Evolutionary conservation across 345 rosid genomes (phyloP).

Genomic region (Mercurialis annua): DNA sequence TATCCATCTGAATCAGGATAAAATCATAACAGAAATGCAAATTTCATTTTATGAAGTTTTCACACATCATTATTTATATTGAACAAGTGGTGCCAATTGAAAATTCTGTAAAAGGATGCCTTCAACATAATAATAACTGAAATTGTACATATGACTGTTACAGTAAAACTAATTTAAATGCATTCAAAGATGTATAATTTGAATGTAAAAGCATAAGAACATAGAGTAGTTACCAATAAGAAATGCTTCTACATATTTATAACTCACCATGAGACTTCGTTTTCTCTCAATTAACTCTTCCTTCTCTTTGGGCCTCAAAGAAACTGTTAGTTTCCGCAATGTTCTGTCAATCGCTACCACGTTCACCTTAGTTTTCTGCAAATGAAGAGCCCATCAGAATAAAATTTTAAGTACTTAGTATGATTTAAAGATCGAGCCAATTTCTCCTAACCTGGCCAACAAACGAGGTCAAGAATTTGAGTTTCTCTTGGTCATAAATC

Average conservation of each 20-base stretch:
- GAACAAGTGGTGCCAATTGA: background rate
- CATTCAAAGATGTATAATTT: background rate
- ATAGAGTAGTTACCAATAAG: constrained; percentile 2
- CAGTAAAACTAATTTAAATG: background rate
- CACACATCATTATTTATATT: background rate
- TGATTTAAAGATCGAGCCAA: constrained; percentile 11
- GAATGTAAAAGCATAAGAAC: background rate
- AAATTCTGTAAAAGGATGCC: background rate
- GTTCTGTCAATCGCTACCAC: constrained; percentile 59
- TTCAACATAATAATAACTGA: background rate
- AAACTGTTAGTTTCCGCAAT: constrained; percentile 66
- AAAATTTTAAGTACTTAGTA: constrained; percentile 5
- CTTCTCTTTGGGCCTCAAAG: constrained; percentile 76
- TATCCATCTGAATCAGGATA: background rate
- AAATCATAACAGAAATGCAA: constrained; percentile 1
- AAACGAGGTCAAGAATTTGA: constrained; percentile 74
- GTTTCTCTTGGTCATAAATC: constrained; percentile 79
- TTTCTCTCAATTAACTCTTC: constrained; percentile 69
- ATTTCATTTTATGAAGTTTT: background rate
- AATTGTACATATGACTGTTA: background rate
- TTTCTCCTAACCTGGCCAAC: constrained; percentile 75
- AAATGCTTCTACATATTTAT: constrained; percentile 8
- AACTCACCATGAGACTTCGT: constrained; percentile 77
- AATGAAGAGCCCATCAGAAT: constrained; percentile 13
- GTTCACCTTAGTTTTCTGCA: constrained; percentile 69